phyloP scores from a whole-genome alignment of 2,329 filamentous ascomycete species.

The Graphilbum ipis-grandicollis region DNA sequence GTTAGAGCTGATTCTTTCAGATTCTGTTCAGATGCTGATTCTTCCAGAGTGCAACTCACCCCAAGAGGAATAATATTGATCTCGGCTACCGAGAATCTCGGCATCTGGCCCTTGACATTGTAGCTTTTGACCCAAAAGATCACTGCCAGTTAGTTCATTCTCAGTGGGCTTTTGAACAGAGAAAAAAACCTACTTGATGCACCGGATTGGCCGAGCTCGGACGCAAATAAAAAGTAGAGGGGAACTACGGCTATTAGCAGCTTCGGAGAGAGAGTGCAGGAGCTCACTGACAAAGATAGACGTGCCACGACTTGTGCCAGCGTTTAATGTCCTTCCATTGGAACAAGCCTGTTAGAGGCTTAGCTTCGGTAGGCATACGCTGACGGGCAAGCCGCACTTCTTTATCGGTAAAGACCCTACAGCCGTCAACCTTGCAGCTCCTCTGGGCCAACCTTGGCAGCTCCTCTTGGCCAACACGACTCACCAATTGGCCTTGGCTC shows the following conservation, averaged over 20 bases:
- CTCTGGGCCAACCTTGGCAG: too few species aligned
- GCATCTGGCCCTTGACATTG: constrained; percentile 9
- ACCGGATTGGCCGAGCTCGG: constrained; percentile 11
- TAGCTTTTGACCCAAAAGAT: constrained; percentile 15
- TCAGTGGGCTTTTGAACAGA: too few species aligned
- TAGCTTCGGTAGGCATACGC: constrained; percentile 12
- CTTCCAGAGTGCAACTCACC: too few species aligned
- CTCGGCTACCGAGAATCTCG: constrained; percentile 11
- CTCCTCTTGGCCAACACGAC: too few species aligned
- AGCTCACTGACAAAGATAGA: constrained; percentile 12
- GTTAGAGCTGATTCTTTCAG: too few species aligned
- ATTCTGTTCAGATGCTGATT: too few species aligned
- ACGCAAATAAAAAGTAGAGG: constrained; percentile 10
- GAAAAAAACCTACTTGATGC: constrained; percentile 12
- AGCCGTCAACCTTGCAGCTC: neutral
- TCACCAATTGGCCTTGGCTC: constrained; percentile 13
- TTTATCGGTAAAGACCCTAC: constrained; percentile 11
- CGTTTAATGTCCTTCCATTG: constrained; percentile 14
- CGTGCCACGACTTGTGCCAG: constrained; percentile 15
- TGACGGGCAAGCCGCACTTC: constrained; percentile 11
- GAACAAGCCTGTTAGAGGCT: constrained; percentile 12
- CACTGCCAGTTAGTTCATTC: constrained; percentile 8
- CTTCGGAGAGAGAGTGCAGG: neutral
- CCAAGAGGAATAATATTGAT: constrained; percentile 14
- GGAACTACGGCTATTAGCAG: constrained; percentile 7